These are phyloP conservation scores for Tulasnella sp. DNA, from an alignment of 768 basidiomycete genomes.

Conservation along the genomic window DNA sequence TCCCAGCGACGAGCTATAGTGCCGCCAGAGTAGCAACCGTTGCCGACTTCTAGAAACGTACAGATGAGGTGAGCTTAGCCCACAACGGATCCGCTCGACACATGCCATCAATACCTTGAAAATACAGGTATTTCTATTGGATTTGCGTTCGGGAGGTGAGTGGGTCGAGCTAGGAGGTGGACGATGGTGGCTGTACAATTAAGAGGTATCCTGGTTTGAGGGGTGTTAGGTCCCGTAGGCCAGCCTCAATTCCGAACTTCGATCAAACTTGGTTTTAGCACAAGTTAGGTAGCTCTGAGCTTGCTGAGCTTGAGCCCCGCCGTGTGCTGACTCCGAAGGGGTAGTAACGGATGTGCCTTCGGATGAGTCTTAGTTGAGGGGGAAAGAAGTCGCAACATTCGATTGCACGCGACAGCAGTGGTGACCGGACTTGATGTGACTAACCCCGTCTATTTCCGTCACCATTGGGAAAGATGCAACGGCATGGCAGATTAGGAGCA, in stretches of 20 bases:
- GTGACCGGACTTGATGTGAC: not conserved
- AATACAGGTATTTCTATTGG: not conserved
- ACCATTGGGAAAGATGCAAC: not conserved
- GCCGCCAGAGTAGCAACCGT: not conserved
- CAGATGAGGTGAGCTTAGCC: not conserved
- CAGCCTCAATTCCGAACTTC: not conserved
- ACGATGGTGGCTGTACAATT: not conserved
- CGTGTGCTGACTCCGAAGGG: not conserved
- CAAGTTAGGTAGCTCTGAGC: not conserved
- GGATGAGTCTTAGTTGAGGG: not conserved
- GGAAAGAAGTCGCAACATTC: not conserved
- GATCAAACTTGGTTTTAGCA: not conserved
- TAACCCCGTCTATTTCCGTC: not conserved
- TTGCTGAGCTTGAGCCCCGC: not conserved
- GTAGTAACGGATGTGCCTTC: not conserved
- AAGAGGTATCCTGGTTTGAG: not conserved
- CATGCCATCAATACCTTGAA: not conserved
- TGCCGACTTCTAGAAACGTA: not conserved
- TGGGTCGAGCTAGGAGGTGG: not conserved
- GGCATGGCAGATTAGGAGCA: not conserved
- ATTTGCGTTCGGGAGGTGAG: not conserved
- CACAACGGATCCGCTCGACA: not conserved
- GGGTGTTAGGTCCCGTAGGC: not conserved
- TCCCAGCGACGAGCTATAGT: not conserved
- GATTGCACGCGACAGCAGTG: not conserved